Percentiles rank a stretch among this genome's conserved stretches.
These are phyloP conservation scores for Mycena rosella DNA, from an alignment of 768 basidiomycete species.

Conservation along the genomic window DNA sequence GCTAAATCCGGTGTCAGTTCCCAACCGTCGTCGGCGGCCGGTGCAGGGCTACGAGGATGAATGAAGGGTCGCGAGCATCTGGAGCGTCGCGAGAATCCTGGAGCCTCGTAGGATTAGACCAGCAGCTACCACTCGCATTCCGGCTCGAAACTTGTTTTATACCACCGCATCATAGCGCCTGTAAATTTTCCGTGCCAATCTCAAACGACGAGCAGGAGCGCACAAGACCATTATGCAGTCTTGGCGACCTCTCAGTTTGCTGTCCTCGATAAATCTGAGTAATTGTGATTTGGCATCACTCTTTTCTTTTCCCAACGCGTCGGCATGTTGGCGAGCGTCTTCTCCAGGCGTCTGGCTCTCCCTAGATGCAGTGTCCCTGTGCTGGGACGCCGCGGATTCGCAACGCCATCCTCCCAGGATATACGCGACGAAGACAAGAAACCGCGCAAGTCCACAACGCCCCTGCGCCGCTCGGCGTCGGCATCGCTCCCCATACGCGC, in stretches of 20 bases:
- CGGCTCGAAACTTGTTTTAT: slow-evolving; percentile 10
- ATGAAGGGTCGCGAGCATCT: background rate
- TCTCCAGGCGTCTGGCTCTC: slow-evolving; percentile 18
- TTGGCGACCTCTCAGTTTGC: too few species aligned
- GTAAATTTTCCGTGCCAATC: background rate
- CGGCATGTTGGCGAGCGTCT: slow-evolving; percentile 17
- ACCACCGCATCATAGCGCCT: slow-evolving; percentile 4
- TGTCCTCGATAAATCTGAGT: too few species aligned
- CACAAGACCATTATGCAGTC: too few species aligned
- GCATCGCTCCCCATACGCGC: slow-evolving; percentile 89
- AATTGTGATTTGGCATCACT: background rate
- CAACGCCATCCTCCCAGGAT: slow-evolving; percentile 27
- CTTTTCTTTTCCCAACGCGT: background rate
- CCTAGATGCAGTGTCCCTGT: background rate
- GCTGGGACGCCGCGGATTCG: slow-evolving; percentile 24
- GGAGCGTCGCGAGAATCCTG: too few species aligned
- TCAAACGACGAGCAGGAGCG: background rate
- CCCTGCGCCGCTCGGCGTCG: slow-evolving; percentile 85
- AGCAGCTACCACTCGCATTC: background rate
- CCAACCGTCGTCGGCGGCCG: slow-evolving; percentile 75
- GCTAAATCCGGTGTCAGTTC: slow-evolving; percentile 49
- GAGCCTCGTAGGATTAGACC: background rate
- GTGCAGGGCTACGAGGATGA: slow-evolving; percentile 82
- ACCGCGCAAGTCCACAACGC: slow-evolving; percentile 74
- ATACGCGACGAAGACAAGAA: slow-evolving; percentile 30